A percentile compares a stretch with the other conserved stretches of the same genome.
phyloP scores from a whole-genome alignment of 345 rosid species.

The Arabidopsis arenosa region DNA sequence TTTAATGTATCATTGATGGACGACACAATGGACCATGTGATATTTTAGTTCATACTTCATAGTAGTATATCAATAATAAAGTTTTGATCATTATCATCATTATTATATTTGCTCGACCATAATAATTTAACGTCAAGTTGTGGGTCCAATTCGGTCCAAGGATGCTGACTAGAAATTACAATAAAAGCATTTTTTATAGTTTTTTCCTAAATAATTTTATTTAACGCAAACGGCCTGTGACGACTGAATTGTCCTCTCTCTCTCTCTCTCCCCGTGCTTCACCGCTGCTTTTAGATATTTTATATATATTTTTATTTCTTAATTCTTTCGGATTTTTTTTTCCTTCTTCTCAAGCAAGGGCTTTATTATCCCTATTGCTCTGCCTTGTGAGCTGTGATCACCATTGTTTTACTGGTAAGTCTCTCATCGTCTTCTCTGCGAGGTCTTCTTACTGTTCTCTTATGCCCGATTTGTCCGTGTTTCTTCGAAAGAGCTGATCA shows the following conservation, averaged over 20 bases:
- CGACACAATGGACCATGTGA: slow-evolving; percentile 43
- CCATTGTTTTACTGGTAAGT: slow-evolving; percentile 27
- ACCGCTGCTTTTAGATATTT: slow-evolving; percentile 36
- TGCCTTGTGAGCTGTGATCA: slow-evolving; percentile 42
- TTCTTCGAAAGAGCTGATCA: slow-evolving; percentile 1
- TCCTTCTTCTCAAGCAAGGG: background rate
- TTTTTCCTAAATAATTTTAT: background rate
- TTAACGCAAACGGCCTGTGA: slow-evolving; percentile 38
- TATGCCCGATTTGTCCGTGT: background rate
- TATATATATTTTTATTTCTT: background rate
- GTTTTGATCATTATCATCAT: background rate
- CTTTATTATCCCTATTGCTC: slow-evolving; percentile 18
- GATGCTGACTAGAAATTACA: slow-evolving; percentile 20
- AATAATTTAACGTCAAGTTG: slow-evolving; percentile 25
- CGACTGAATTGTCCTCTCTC: slow-evolving; percentile 25
- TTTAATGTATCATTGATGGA: slow-evolving; percentile 10
- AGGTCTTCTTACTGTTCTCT: slow-evolving; percentile 18
- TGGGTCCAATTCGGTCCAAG: slow-evolving; percentile 39
- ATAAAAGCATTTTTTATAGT: background rate
- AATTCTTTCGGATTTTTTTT: slow-evolving; percentile 16
- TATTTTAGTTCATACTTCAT: background rate
- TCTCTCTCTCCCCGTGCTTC: slow-evolving; percentile 42
- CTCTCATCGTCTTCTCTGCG: slow-evolving; percentile 18
- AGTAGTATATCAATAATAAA: too few relatives aligned
- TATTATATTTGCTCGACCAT: background rate